These are phyloP conservation scores for Hymenoscyphus infarciens DNA, from an alignment of 2,329 filamentous ascomycete genomes.

Conservation along the genomic window DNA sequence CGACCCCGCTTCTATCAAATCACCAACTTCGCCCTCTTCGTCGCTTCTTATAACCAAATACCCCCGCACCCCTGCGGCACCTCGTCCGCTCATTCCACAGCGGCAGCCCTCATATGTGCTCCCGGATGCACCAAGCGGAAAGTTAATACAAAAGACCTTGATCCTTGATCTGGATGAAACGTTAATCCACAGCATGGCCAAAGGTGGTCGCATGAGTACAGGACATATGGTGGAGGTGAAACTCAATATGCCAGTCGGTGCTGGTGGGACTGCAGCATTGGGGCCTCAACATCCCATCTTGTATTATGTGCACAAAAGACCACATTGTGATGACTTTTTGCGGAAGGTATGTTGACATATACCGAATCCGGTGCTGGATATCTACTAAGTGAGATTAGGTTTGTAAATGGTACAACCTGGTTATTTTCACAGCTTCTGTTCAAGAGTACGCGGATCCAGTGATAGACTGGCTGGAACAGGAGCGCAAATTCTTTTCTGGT, in stretches of 20 bases:
- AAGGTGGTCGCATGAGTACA: constrained; percentile 90
- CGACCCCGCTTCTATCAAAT: constrained; percentile 75
- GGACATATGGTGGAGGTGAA: constrained; percentile 99
- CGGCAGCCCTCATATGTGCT: constrained; percentile 82
- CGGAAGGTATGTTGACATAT: constrained; percentile 57
- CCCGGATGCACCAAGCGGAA: constrained; percentile 45
- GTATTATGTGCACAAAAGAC: constrained; percentile 98
- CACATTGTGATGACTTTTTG: constrained; percentile 94
- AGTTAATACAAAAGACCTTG: constrained; percentile 78
- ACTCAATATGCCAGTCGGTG: constrained; percentile 67
- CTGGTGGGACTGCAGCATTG: constrained; percentile 61
- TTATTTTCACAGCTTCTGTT: constrained; percentile 94
- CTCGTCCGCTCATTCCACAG: constrained; percentile 82
- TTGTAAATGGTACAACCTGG: constrained; percentile 96
- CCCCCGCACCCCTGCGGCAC: constrained; percentile 83
- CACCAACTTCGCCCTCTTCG: constrained; percentile 78
- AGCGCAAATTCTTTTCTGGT: constrained; percentile 92
- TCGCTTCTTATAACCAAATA: constrained; percentile 75
- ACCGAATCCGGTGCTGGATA: background rate
- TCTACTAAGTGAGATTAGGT: constrained; percentile 48
- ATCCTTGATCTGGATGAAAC: constrained; percentile 97
- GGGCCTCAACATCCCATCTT: constrained; percentile 92
- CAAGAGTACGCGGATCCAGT: constrained; percentile 98
- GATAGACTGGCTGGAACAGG: constrained; percentile 96
- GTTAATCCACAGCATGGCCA: constrained; percentile 95